Conservation (phyloP, 352 stramenopile genomes). For the Globisporangium nodosum region DNA sequence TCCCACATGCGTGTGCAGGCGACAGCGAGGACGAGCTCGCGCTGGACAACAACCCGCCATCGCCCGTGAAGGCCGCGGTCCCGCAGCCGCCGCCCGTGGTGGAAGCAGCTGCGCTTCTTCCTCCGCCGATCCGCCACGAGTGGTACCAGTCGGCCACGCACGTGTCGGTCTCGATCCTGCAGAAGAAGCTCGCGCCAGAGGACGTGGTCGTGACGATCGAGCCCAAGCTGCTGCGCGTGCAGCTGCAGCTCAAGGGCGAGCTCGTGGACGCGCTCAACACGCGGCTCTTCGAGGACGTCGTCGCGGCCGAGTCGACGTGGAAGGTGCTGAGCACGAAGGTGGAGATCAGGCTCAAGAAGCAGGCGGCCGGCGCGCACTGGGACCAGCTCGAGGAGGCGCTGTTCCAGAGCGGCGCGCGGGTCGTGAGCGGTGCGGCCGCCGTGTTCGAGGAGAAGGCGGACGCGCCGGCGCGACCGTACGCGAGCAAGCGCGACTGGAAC, state of each 20-base stretch:
- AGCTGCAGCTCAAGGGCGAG: slow-evolving; percentile 42
- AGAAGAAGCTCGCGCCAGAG: slow-evolving; percentile 69
- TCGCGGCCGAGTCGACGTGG: slow-evolving; percentile 45
- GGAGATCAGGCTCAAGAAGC: slow-evolving; percentile 83
- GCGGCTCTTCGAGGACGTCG: slow-evolving; percentile 68
- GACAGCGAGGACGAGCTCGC: slow-evolving; percentile 9
- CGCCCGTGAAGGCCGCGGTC: neutral
- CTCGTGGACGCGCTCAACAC: slow-evolving; percentile 59
- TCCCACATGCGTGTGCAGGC: neutral
- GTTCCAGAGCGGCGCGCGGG: slow-evolving; percentile 32
- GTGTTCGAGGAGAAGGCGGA: slow-evolving; percentile 57
- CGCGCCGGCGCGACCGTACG: slow-evolving; percentile 57
- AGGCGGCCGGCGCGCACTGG: slow-evolving; percentile 46
- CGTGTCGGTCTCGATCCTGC: slow-evolving; percentile 78
- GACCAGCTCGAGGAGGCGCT: slow-evolving; percentile 66
- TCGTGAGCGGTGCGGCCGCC: slow-evolving; percentile 46
- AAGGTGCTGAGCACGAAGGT: slow-evolving; percentile 67
- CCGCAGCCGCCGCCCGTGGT: neutral
- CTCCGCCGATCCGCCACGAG: slow-evolving; percentile 37
- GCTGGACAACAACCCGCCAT: neutral
- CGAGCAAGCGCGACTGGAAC: slow-evolving; percentile 86
- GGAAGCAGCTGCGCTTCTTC: neutral
- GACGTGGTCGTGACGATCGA: slow-evolving; percentile 58
- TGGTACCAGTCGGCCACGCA: slow-evolving; percentile 84
- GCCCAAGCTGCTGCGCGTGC: slow-evolving; percentile 41